Evolutionary conservation across 805 yeast species (phyloP), one percentile per base, ranked within the genome.

Genomic region (Wickerhamomyces alni): DNA sequence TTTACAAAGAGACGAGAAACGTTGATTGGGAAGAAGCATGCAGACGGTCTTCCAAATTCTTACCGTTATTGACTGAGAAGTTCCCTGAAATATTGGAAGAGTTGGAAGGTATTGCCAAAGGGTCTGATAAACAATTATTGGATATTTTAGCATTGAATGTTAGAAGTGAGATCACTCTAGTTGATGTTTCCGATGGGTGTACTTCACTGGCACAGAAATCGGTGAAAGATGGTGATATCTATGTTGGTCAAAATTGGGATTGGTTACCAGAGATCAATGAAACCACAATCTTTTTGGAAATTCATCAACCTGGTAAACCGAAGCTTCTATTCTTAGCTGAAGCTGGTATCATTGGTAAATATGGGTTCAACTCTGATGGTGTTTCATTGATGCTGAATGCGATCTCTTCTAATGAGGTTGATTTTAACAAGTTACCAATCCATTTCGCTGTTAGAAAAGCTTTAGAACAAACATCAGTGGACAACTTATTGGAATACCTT

Each of bases 201-300:
- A 66, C 70, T 2, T 48, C 61, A 2, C 29, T 61, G 48, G 42
- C 55, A 42, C 54, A 63, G 47, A 29, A 50, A 46, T 52, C 54
- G 39, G 16, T 33, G 29, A 12, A 46, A 28, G 39, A 57, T 27
- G 47, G 58, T 29, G 46, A 47, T 30, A 30, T 55, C 41, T 34
- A 46, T 45, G 50, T 54, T 46, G 49, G 62, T 42, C 72, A 67
- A 47, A 67, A 65, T 43, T 67, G 72, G 72, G 72, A 67, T 46
- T 67, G 72, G 72, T 51, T 55, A 27, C 48, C 52, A 13, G 57
- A 47, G 33, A 41, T 57, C 28, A 41, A 45, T 24, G 48, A 47
- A 21, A 42, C 43, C 17, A 41, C 54, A 12, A 39, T 57, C n/a
- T 50, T 55, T 40, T 37, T 57, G 29, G 60, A 57, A 32, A 42